Evolutionary conservation across 192 early-diverging fungal genomes (phyloP), one percentile per base, ranked within the genome.

Genomic region (Podila epicladia): DNA sequence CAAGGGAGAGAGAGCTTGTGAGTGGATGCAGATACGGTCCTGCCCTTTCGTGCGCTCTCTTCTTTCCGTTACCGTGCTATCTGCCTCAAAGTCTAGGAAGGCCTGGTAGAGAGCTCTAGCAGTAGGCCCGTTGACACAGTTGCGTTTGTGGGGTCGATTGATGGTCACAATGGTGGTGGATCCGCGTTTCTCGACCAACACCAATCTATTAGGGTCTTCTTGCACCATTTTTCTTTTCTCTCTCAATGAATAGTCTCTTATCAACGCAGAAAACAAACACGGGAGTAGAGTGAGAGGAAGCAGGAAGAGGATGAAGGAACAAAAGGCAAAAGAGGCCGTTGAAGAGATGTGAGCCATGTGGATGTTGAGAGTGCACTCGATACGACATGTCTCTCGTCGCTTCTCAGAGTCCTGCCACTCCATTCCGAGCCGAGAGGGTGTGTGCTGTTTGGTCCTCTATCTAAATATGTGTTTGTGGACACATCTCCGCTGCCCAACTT

Each of bases 1-100:
- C 12, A 24, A 12, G 37, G n/a, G 17, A 48, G 1, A 4, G 50
- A 24, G 0, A 24, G n/a, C 32, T 20, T 31, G 45, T 58, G 24
- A 6, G 29, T 80, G 29, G 6, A 9, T 57, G 15, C n/a, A 37
- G 59, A 26, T 26, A 11, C 13, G 20, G 3, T 41, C 19, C 22
- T n/a, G 3, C 7, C 58, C 13, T 26, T 60, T 5, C 33, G 29
- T 37, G n/a, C 11, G 26, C 59, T 61, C 6, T 9, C 13, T 32
- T 6, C 28, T n/a, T 20, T 35, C 24, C n/a, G n/a, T 57, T 68
- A 82, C 82, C 55, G 68, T 68, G 9, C 69, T 15, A 67, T 88
- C 86, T n/a, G 41, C 53, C 19, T 88, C 86, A 69, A 86, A 88
- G 38, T 72, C 82, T 5, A 85, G 71, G 58, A 88, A 88, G 9